Evolutionary conservation across 805 yeast species (phyloP).

Genomic region (Zygosaccharomyces gambellarensis): DNA sequence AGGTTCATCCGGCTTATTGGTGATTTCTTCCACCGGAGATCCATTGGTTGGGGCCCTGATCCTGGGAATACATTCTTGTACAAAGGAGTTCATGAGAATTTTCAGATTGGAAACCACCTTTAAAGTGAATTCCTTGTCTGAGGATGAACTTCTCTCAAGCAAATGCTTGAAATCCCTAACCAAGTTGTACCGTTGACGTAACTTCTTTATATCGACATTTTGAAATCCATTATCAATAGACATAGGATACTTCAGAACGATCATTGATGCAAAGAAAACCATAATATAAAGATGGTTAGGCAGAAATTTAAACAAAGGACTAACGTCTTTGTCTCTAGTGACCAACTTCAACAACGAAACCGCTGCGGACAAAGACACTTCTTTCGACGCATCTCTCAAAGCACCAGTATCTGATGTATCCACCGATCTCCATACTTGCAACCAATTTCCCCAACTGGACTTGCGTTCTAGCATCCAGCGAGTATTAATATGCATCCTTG

Average conservation of each 20-base stretch:
- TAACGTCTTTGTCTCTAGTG: constrained; percentile 54
- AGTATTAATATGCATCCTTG: constrained; percentile 65
- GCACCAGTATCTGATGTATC: constrained; percentile 2
- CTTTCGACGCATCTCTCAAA: constrained; percentile 22
- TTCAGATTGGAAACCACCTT: constrained; percentile 36
- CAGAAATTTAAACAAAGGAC: constrained; percentile 52
- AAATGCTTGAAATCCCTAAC: constrained; percentile 43
- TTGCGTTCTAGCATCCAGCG: constrained; percentile 16
- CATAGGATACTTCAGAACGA: constrained; percentile 47
- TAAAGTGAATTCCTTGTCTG: constrained; percentile 48
- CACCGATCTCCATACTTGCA: constrained; percentile 10
- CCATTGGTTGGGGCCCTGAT: constrained; percentile 7
- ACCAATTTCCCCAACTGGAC: constrained; percentile 10
- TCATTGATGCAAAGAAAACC: constrained; percentile 61
- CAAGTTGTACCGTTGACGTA: constrained; percentile 37
- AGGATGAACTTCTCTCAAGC: constrained; percentile 44
- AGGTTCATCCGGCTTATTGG: constrained; percentile 7
- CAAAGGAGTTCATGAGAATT: constrained; percentile 13
- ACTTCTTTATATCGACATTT: constrained; percentile 27
- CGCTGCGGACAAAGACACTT: constrained; percentile 59
- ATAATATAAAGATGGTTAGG: constrained; percentile 71
- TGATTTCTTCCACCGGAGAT: constrained; percentile 11
- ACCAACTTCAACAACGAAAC: constrained; percentile 56
- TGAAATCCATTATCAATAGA: constrained; percentile 19
- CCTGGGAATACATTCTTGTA: constrained; percentile 13